Percentiles rank a stretch among this genome's conserved stretches.
Conservation (phyloP, 305 asterid species). For the Euphrasia arctica region DNA sequence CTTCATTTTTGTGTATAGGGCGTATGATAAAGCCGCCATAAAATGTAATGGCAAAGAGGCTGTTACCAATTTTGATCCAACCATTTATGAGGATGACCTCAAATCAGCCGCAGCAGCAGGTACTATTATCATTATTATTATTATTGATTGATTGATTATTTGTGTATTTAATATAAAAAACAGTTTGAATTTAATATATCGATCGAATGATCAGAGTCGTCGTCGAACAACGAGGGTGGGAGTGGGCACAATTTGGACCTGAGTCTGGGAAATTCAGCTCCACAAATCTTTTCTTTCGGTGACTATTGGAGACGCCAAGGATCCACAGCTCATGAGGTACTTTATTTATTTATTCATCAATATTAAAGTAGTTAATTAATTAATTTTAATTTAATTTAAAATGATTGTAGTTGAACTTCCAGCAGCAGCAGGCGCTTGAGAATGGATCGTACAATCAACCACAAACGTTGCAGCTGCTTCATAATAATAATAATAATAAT, state of each 20-base stretch:
- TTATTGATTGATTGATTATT: background rate
- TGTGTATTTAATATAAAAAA: background rate
- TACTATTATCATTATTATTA: conserved; percentile 19
- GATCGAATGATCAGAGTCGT: conserved; percentile 37
- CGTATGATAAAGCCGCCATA: conserved; percentile 98
- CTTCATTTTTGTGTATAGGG: conserved; percentile 38
- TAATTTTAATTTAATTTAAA: background rate
- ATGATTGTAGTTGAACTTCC: background rate
- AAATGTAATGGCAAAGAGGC: conserved; percentile 97
- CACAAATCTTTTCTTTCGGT: conserved; percentile 37
- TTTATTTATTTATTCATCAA: too few relatives aligned
- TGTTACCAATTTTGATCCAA: conserved; percentile 92
- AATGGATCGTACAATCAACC: conserved; percentile 38
- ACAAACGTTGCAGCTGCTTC: conserved; percentile 64
- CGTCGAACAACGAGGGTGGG: conserved; percentile 24
- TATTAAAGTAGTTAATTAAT: too few relatives aligned
- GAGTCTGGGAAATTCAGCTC: conserved; percentile 68
- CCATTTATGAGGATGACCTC: conserved; percentile 79
- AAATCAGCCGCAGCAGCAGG: conserved; percentile 29
- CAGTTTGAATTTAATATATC: too few relatives aligned
- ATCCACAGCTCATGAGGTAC: background rate
- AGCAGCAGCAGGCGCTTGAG: conserved; percentile 19
- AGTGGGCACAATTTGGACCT: conserved; percentile 72
- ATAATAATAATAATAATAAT: background rate
- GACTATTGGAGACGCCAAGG: conserved; percentile 51